Base-by-base conservation (phyloP, 768 basidiomycete genomes). In the Floccularia luteovirens region DNA sequence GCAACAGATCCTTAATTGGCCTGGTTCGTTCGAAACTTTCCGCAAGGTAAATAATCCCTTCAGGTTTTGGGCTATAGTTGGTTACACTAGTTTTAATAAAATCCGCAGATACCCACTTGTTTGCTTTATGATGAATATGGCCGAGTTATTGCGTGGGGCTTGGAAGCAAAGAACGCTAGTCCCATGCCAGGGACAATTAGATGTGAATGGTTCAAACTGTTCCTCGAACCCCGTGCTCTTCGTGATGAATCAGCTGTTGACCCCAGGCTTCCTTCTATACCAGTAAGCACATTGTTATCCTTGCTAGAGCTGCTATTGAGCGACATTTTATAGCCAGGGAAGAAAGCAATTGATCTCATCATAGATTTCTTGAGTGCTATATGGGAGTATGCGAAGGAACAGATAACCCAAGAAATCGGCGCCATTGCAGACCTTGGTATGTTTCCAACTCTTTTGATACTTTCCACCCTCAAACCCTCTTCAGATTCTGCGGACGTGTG, bases 1-100 rank as follows among this genome's bases (percentile, higher is more conserved):
- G 3, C 90, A 90, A 47, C 89, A 91, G 53, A 89, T 92, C 41
- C 60, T 92, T 13, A 74, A 75, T 43, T 92, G 90, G 90, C 89
- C 86, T 0, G 87, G 86, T 4, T 83, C 83, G 2, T 74, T 79
- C 47, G 90, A 91, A 59, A 89, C 83, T 1, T 91, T 87, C 66
- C 70, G 88, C 53, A 91, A 92, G 64, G 80, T 74, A 21, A 44
- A 57, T 42, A 5, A 1, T 34, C 31, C 32, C 46, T 5, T 28
- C 47, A 17, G 8, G 27, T 30, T 30, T 30, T 30, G 27, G 41
- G 41, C 27, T 34, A 4, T 24, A 30, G 8, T 41, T 20, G 27
- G 5, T 7, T 19, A 22, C 23, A 37, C 19, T 34, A 32, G 22
- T 24, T 36, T 47, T 27, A 50, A 20, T 4, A 36, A 17, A 12